phyloP scores from a whole-genome alignment of 2,329 filamentous ascomycete species.

The Colletotrichum falcatum region DNA sequence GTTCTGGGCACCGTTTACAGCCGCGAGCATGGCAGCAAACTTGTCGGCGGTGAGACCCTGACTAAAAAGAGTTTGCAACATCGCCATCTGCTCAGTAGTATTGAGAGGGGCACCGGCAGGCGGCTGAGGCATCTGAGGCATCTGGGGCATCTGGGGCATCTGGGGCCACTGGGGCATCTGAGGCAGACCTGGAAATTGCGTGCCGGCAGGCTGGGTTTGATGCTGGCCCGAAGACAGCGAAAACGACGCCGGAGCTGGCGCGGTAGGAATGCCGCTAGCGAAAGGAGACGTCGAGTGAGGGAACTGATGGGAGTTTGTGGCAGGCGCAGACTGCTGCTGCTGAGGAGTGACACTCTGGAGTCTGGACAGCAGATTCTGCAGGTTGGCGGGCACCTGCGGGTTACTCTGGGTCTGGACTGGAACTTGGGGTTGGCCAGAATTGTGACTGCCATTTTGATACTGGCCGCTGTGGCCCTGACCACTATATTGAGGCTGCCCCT shows the following conservation, averaged over 20 bases:
- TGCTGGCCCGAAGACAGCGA: conserved; percentile 54
- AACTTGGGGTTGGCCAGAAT: conserved; percentile 11
- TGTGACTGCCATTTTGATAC: conserved; percentile 39
- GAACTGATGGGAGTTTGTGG: conserved; percentile 9
- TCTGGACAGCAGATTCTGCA: conserved; percentile 24
- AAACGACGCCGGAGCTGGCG: conserved; percentile 68
- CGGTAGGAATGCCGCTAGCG: conserved; percentile 53
- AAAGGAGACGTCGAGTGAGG: conserved; percentile 45
- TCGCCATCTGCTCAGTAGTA: conserved; percentile 72
- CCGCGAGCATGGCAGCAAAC: conserved; percentile 71
- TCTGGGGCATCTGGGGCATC: not conserved
- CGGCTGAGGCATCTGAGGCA: conserved; percentile 44
- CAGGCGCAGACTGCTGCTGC: conserved; percentile 12
- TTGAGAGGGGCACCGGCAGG: conserved; percentile 61
- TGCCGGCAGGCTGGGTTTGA: conserved; percentile 14
- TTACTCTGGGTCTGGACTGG: conserved; percentile 20
- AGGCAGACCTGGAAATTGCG: conserved; percentile 49
- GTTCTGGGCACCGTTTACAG: conserved; percentile 56
- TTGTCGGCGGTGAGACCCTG: conserved; percentile 84
- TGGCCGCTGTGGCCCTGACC: conserved; percentile 44
- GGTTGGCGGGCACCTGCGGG: not conserved
- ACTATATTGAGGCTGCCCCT: conserved; percentile 5
- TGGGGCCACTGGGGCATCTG: conserved; percentile 5
- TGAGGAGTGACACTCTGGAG: conserved; percentile 24
- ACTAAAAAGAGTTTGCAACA: conserved; percentile 80